phyloP scores from a whole-genome alignment of 1,284 basidiomycete species.

The Mycosarcoma mackinlayi region DNA sequence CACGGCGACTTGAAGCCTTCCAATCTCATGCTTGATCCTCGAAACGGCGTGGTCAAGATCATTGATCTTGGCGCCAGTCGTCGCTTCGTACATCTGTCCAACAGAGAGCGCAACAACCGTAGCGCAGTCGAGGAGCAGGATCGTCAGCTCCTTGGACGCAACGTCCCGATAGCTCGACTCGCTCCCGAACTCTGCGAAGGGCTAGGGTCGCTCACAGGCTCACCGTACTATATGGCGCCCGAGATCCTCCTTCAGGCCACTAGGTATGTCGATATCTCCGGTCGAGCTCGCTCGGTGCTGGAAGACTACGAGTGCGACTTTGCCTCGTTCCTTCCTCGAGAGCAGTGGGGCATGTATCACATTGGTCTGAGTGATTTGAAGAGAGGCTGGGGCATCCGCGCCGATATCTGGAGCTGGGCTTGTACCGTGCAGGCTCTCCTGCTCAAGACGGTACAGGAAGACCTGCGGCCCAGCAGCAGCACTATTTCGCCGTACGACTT shows the following conservation, averaged over 20 bases:
- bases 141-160: conserved; percentile 9
- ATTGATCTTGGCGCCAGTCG: conserved; percentile 58
- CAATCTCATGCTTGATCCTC: conserved; percentile 59
- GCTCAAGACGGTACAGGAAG: conserved; percentile 41
- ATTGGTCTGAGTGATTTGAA: conserved; percentile 49
- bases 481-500: conserved; percentile 60
- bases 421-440: conserved; percentile 53
- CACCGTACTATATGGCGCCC: conserved; percentile 60
- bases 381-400: conserved; percentile 57
- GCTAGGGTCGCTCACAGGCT: conserved; percentile 58
- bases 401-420: conserved; percentile 63
- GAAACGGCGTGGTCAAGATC: conserved; percentile 54
- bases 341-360: conserved; percentile 35
- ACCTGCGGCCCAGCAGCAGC: conserved; percentile 41
- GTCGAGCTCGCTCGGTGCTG: conserved; percentile 42
- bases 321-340: conserved; percentile 19
- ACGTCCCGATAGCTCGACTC: conserved; percentile 9
- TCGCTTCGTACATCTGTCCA: conserved; percentile 52
- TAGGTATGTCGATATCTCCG: conserved; percentile 43
- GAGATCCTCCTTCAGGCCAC: conserved; percentile 60
- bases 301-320: conserved; percentile 55
- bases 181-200: conserved; percentile 48
- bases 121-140: conserved; percentile 56
- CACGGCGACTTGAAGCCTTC: conserved; percentile 62
- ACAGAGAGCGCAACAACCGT: conserved; percentile 48